Evolutionary conservation across 352 stramenopile species (phyloP).

Genomic region (Pythium sp.): DNA sequence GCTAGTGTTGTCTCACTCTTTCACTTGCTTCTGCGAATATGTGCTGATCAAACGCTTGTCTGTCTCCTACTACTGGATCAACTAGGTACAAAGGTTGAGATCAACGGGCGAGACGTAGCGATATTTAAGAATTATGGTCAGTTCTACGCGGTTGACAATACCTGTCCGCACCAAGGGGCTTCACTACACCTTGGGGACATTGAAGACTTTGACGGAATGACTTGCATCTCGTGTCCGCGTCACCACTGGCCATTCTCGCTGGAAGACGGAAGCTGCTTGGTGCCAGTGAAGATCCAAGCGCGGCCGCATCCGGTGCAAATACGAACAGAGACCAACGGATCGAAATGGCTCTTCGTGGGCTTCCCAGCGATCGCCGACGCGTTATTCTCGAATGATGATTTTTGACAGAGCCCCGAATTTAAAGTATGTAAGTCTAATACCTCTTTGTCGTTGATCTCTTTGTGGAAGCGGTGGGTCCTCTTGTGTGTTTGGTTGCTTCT

Average conservation of each 20-base stretch:
- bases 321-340: conserved; percentile 36
- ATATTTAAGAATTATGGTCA: conserved; percentile 76
- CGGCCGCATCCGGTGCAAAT: conserved; percentile 68
- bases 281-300: conserved; percentile 44
- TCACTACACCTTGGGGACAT: conserved; percentile 86
- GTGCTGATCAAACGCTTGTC: background rate
- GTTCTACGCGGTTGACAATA: conserved; percentile 77
- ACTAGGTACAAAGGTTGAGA: conserved; percentile 46
- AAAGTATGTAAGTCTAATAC: conserved; percentile 11
- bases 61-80: background rate
- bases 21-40: background rate
- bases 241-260: conserved; percentile 85
- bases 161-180: conserved; percentile 75
- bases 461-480: background rate
- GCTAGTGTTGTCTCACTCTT: background rate
- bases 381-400: conserved; percentile 76
- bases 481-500: background rate
- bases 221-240: conserved; percentile 73
- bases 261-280: conserved; percentile 64
- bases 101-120: conserved; percentile 74
- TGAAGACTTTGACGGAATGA: conserved; percentile 70
- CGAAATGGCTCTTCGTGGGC: conserved; percentile 60
- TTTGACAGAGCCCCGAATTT: conserved; percentile 36
- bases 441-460: background rate
- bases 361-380: conserved; percentile 52